Base-by-base conservation (phyloP, 75 land plant species). In the Sequoia sempervirens region DNA sequence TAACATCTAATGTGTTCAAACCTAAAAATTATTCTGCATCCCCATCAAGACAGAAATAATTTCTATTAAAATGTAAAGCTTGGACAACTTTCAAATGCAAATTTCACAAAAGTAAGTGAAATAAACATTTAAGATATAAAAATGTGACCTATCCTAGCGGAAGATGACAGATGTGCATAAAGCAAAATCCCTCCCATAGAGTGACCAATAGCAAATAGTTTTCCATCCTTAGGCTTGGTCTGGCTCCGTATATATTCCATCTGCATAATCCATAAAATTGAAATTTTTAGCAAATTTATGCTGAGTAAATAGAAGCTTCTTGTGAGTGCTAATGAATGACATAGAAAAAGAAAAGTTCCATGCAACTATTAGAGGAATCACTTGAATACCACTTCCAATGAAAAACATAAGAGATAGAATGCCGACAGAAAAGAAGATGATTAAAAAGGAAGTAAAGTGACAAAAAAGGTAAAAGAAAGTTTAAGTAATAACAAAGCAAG, bases 181-280 rank as follows among this genome's bases (percentile, higher is more conserved):
- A 98, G 88, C 85, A 98, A 81, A 28, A 98, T 98, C 17, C 99
- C 99, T 1, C 99, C 99, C 99, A 98, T 98, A 32, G 99, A 98
- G 83, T 98, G 99, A 50, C 99, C 99, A 88, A 98, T 90, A 50
- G 96, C 96, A 82, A 94, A 89, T 75, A 98, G 75, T 79, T 91
- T 94, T 18, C 98, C 96, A 93, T 98, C 99, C 81, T 86, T 91
- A 43, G 94, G 92, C 79, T 89, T 89, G 84, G 83, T 89, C 83
- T 89, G 90, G 43, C 81, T 74, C 80, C 58, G 88, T 84, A 98
- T 88, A 81, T 98, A 98, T 61, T 94, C 92, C 90, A 98, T 96
- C 99, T 98, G 84, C 89, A 91, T 47, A 75, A 47, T 66, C 43
- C 84, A 41, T 58, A 61, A 82, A 41, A 70, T 40, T 70, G 66